Base-by-base conservation (phyloP, 2,329 filamentous ascomycete genomes). In the Chaetomium sp. region DNA sequence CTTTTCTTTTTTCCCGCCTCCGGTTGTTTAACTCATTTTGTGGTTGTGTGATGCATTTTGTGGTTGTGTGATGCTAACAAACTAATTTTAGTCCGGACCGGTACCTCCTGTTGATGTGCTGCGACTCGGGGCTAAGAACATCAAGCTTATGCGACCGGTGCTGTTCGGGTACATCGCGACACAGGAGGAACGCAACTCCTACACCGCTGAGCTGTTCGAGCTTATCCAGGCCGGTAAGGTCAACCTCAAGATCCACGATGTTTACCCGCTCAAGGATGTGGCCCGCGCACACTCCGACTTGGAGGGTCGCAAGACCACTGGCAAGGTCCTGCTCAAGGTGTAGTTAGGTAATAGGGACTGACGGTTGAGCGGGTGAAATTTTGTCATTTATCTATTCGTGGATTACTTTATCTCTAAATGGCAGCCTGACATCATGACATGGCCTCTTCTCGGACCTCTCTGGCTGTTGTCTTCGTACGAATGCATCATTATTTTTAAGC, bases 231-330 rank as follows among this genome's bases (percentile, higher is more conserved):
- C 83, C 52, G 83, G 85, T 53, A 85, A 88, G 66, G 69, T 95
- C 49, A 83, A 89, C 59, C 79, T 90, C 12, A 79, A 79, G 58
- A 80, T 95, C 35, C 88, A 95, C 68, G 82, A 91, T 60, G 74
- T 85, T 0, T 96, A 96, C 69, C 81, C 86, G 5, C 74, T 96
- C 42, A 79, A 82, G 64, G 85, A 96, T 45, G 82, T 87, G 37
- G 82, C 77, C 38, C 76, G 80, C 64, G 90, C 89, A 10, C 90
- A 95, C 60, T 71, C 74, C 49, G 89, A 96, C 69, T 78, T 96
- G 45, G 88, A 95, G 72, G 81, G 88, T 43, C 79, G 91, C 64
- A 89, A 86, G 76, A 94, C 89, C 1, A 89, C 84, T 9, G 91
- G 91, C 14, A 96, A 96, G 76, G 71, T 95, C 59, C 69, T 96